Base-by-base conservation (phyloP, 805 yeast genomes). In the Tetrapisispora taiwanensis region DNA sequence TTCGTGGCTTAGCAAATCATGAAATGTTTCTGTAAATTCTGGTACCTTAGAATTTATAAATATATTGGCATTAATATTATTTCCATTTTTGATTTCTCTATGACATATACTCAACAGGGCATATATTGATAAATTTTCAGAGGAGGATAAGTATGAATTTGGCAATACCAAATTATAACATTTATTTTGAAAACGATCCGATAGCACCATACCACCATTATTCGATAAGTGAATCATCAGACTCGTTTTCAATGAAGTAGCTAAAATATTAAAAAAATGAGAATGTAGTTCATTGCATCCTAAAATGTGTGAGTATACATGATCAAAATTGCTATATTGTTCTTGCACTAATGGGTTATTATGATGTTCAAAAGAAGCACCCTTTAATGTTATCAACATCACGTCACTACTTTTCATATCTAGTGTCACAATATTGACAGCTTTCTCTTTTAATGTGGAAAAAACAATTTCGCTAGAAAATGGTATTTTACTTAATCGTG, bases 381-480 rank as follows among this genome's bases (percentile, higher is more conserved):
- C 64, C 27, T 54, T 57, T 8, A 60, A 30, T 1, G 66, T 58
- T 7, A 61, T 28, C 6, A 60, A 39, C 13, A 58, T 45, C 14
- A 58, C 22, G 43, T 55, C 59, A 1, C 51, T 42, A 3, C 36
- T 41, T 18, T 48, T 42, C 17, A 45, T 27, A 13, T 51, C 40
- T 31, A 56, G 41, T 1, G 58, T 48, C 2, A 41, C 36, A 12
- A 61, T 50, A 42, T 56, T 56, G 1, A 48, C 38, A 2, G 59
- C 62, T 39, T 59, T 58, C 38, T 60, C 66, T 31, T 56, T 49
- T 9, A 53, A 44, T 4, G 65, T 54, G 2, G 65, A 58, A 36
- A 60, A 58, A 10, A 61, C 50, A 1, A 60, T 59, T 36, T 87
- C 94, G 59, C 90, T 95, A 52, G 86, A 81, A 65, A 84, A 88